Evolutionary conservation across 148 eudicot species (phyloP), one percentile per base, ranked within the genome.

Genomic region (Nyssa sinensis): DNA sequence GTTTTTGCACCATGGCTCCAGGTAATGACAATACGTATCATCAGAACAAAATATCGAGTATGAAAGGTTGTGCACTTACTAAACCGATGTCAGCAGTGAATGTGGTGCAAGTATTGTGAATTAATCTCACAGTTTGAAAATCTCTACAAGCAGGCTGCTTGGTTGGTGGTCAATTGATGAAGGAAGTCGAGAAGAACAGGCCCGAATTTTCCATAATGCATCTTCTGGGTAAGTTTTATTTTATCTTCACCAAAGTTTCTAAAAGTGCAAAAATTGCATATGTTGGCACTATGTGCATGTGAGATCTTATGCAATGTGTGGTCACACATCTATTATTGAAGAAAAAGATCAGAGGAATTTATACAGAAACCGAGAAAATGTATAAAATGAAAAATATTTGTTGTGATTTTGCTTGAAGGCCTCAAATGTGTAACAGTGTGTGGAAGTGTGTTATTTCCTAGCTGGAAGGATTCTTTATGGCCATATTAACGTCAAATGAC

Each of bases 151-250:
- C 72, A 94, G 98, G 87, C 86, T 94, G 64, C 91, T 94, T 57
- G 98, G 97, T 51, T 94, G 98, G 98, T 94, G 97, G 97, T 92
- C 98, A 32, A 92, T 94, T 81, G 98, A 94, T 77, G 98, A 94
- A 81, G 91, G 89, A 82, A 94, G 97, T 81, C 91, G 88, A 76
- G 98, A 94, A 86, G 98, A 94, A 68, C 98, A 89, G 74, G 98
- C 98, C 51, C 86, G 86, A 16, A 84, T 92, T 74, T 81, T 84
- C 75, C 92, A 86, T 66, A 88, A 84, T 71, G 96, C 88, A 24
- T 76, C 82, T 51, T 82, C 93, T 12, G 93, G 98, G 98, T 94
- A 71, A 71, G 83, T 81, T 41, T 17, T 73, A 49, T 76, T n/a
- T 35, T 64, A 25, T 27, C 2, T 21, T 55, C 25, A 55, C 19